Percentiles rank a stretch among this genome's conserved stretches.
Evolutionary conservation across 768 basidiomycete genomes (phyloP).

Genomic region (Trametes punicea): DNA sequence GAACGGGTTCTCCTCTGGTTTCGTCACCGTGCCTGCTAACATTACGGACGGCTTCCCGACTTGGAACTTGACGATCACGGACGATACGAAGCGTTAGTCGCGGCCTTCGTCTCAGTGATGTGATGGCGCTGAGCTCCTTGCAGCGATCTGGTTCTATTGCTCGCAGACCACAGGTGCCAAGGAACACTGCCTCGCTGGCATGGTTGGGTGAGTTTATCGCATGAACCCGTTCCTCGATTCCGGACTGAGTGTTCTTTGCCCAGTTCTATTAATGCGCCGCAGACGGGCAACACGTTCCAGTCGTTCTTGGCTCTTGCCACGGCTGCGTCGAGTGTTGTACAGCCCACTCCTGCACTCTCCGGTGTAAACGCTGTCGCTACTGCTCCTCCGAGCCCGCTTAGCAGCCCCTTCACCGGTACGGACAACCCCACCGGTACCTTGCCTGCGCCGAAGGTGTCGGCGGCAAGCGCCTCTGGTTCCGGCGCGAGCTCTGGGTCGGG

Average conservation of each 20-base stretch:
- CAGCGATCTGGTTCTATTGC: slow-evolving; percentile 61
- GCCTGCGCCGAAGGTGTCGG: too few relatives aligned
- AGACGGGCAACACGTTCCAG: slow-evolving; percentile 40
- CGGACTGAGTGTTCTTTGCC: not conserved
- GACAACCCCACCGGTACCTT: slow-evolving; percentile 26
- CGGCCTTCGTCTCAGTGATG: not conserved
- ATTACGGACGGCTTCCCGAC: slow-evolving; percentile 31
- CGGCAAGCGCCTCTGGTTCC: not conserved
- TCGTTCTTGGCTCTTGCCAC: slow-evolving; percentile 36
- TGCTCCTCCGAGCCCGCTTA: slow-evolving; percentile 38
- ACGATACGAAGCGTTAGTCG: slow-evolving; percentile 42
- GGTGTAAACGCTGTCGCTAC: slow-evolving; percentile 50
- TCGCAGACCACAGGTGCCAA: slow-evolving; percentile 38
- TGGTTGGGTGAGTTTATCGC: slow-evolving; percentile 30
- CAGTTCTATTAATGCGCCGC: slow-evolving; percentile 51
- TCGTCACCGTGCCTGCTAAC: slow-evolving; percentile 37
- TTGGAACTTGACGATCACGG: slow-evolving; percentile 51
- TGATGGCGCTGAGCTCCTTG: not conserved
- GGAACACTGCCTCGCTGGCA: slow-evolving; percentile 41
- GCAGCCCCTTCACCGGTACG: slow-evolving; percentile 32
- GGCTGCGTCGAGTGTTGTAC: slow-evolving; percentile 33
- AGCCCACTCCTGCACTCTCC: slow-evolving; percentile 36
- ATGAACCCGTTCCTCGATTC: not conserved
- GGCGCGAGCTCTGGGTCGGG: slow-evolving; percentile 4
- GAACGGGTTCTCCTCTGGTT: slow-evolving; percentile 57